Evolutionary conservation across 495 filamentous ascomycete genomes (phyloP).

Genomic region (Hypoxylon lienhwacheense): DNA sequence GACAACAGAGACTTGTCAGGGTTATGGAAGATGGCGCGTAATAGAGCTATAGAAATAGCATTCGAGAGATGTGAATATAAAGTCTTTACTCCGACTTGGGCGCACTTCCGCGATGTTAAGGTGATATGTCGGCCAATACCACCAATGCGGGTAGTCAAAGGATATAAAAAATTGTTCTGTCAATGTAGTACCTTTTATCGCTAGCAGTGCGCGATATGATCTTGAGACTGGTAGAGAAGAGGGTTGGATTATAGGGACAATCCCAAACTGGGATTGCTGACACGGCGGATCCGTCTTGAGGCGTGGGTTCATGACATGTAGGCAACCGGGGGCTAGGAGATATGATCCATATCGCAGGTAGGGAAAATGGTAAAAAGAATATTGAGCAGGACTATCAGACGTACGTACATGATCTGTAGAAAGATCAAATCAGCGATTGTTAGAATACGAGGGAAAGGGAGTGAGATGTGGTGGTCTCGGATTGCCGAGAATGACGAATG

Average conservation of each 20-base stretch:
- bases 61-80: neutral
- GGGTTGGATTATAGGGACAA: slow-evolving; percentile 2
- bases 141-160: too few species aligned
- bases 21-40: neutral
- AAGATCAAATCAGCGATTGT: slow-evolving; percentile 20
- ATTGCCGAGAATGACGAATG: slow-evolving; percentile 22
- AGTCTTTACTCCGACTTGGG: neutral
- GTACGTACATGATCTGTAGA: slow-evolving; percentile 3
- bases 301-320: neutral
- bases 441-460: neutral
- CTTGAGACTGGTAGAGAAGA: neutral
- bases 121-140: too few species aligned
- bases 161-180: neutral
- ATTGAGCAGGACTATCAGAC: neutral
- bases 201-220: slow-evolving; percentile 8
- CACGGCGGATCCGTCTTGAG: neutral
- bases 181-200: neutral
- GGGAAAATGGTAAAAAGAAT: neutral
- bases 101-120: neutral
- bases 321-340: neutral
- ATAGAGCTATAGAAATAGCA: neutral
- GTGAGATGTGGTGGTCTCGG: slow-evolving; percentile 21
- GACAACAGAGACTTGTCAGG: neutral
- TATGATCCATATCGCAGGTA: neutral
- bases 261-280: slow-evolving; percentile 8